Base-by-base conservation (phyloP, 345 rosid species). In the Raphanus raphanistrum region DNA sequence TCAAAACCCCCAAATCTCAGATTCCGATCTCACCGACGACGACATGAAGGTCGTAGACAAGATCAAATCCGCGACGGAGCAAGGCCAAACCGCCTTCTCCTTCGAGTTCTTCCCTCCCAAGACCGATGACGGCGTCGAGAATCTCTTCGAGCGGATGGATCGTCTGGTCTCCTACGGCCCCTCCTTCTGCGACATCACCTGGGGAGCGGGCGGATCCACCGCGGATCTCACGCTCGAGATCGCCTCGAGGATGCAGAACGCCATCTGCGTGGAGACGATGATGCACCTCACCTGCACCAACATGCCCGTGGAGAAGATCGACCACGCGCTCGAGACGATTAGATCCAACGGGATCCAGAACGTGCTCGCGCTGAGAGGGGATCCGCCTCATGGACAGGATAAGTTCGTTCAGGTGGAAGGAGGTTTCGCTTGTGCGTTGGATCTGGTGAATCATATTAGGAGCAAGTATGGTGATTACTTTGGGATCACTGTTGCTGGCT, bases 191-290 rank as follows among this genome's bases (percentile, higher is more conserved):
- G 99, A 96, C 79, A 93, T 96, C 83, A 96, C 99, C 9, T 96
- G 99, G 99, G 99, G 99, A 0, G 98, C 99, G 0, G 99, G 99
- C 9, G 99, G 99, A 27, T 85, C 99, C 76, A 93, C 99, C 27
- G 99, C 98, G 0, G 98, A 96, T 81, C 88, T 96, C 26, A 96
- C 98, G 9, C 87, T 96, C 6, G 96, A 96, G 66, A 96, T 96
- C 81, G 97, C 97, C 57, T 90, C 91, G 57, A 80, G 78, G 90
- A 96, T 96, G 99, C 99, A 96, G 90, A 96, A 93, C 80, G 86
- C 85, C 12, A 79, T 96, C 71, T 96, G 99, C 75, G 98, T 96
- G 0, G 98, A 96, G 90, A 85, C 96, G 21, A 93, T 96, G 99
- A 96, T 96, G 99, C 99, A 96, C 69, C 94, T 96, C 70, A 93